phyloP scores from a whole-genome alignment of 331 rosid genomes.

The Telfairia occidentalis region DNA sequence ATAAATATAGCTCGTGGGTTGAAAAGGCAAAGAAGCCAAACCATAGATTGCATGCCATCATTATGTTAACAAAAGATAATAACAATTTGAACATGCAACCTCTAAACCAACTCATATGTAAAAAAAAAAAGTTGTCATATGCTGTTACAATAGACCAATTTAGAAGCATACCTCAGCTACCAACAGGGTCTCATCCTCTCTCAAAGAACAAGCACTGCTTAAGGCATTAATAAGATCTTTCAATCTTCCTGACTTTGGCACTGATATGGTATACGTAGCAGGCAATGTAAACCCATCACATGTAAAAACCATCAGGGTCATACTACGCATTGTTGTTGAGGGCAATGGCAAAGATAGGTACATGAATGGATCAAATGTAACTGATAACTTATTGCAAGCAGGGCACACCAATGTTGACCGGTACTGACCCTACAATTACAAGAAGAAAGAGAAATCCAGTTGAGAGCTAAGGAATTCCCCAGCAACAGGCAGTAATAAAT shows the following conservation, averaged over 20 bases:
- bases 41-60: not conserved
- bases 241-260: conserved; percentile 43
- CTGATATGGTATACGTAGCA: conserved; percentile 31
- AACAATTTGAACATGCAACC: not conserved
- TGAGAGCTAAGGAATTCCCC: not conserved
- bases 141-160: not conserved
- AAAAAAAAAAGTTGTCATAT: not conserved
- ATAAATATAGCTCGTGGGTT: not conserved
- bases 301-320: conserved; percentile 58
- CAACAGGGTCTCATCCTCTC: conserved; percentile 62
- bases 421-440: conserved; percentile 65
- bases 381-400: conserved; percentile 55
- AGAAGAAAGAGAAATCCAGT: conserved; percentile 3
- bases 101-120: not conserved
- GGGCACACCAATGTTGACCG: conserved; percentile 79
- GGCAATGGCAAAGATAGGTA: conserved; percentile 80
- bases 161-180: conserved; percentile 60
- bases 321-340: conserved; percentile 48
- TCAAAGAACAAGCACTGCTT: conserved; percentile 45
- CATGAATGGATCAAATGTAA: conserved; percentile 93
- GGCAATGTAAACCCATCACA: conserved; percentile 52
- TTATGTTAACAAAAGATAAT: not conserved
- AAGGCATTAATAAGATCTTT: conserved; percentile 55
- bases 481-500: not conserved
- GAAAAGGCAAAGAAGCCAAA: not conserved